Conservation (phyloP, 257 asterid genomes). For the Orobanche coerulescens region DNA sequence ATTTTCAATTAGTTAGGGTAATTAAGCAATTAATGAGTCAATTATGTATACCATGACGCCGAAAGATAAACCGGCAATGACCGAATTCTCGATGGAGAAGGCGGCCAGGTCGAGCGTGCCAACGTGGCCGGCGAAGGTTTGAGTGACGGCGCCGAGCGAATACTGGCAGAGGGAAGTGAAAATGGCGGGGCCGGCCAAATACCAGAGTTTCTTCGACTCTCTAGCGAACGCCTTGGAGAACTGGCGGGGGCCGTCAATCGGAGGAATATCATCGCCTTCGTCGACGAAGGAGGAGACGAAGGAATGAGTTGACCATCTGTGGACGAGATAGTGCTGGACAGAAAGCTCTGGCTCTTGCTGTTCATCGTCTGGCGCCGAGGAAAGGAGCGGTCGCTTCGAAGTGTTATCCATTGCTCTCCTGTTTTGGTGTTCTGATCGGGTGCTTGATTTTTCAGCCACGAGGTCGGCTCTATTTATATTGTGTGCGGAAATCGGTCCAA, state of each 20-base stretch:
- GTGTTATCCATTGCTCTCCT: constrained; percentile 14
- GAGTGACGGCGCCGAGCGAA: constrained; percentile 51
- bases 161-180: constrained; percentile 41
- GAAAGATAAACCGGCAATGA: constrained; percentile 38
- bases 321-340: not conserved
- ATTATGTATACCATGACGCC: constrained; percentile 35
- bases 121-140: constrained; percentile 49
- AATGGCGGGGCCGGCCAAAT: constrained; percentile 41
- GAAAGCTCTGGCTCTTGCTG: constrained; percentile 1
- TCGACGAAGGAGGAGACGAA: constrained; percentile 15
- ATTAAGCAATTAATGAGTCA: not conserved
- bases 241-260: constrained; percentile 16
- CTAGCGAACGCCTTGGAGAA: constrained; percentile 21
- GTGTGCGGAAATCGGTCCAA: too few relatives aligned
- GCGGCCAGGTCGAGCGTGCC: constrained; percentile 49
- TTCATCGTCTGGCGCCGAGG: not conserved
- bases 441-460: too few relatives aligned
- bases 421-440: too few relatives aligned
- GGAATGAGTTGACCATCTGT: constrained; percentile 10
- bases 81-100: constrained; percentile 42
- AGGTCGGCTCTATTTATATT: too few relatives aligned
- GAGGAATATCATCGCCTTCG: constrained; percentile 28
- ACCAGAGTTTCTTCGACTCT: constrained; percentile 41
- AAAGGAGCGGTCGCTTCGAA: constrained; percentile 23
- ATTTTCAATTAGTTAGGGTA: not conserved